Percentiles rank a stretch among this genome's conserved stretches.
phyloP scores from a whole-genome alignment of 441 rosid genomes.

The Populus hybrid region DNA sequence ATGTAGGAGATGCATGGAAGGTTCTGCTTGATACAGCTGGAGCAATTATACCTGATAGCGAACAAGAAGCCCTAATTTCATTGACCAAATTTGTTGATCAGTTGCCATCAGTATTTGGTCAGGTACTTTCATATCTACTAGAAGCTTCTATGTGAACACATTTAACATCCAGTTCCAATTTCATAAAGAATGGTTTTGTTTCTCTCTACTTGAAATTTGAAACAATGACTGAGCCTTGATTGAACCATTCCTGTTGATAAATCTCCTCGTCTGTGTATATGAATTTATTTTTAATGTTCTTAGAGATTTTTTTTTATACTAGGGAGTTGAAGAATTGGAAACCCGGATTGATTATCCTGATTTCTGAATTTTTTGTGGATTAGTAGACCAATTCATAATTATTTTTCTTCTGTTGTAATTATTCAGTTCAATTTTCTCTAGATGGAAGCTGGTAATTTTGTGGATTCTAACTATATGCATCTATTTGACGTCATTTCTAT shows the following conservation, averaged over 20 bases:
- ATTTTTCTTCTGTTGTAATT: too few relatives aligned
- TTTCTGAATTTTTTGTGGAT: too few relatives aligned
- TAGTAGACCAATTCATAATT: too few relatives aligned
- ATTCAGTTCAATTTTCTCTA: background rate
- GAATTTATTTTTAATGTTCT: background rate
- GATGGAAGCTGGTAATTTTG: background rate
- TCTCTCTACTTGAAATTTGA: background rate
- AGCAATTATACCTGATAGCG: constrained; percentile 50
- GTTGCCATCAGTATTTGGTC: constrained; percentile 73
- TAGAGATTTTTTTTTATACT: background rate
- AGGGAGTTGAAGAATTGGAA: background rate
- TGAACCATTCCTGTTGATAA: constrained; percentile 3
- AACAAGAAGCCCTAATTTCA: constrained; percentile 63
- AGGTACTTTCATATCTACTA: constrained; percentile 43
- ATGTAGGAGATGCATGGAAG: constrained; percentile 71
- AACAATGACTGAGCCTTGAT: background rate
- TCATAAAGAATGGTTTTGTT: constrained; percentile 10
- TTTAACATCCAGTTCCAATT: constrained; percentile 11
- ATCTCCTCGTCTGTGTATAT: background rate
- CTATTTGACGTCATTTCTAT: constrained; percentile 9
- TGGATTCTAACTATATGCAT: background rate
- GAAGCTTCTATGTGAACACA: background rate
- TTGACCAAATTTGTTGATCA: constrained; percentile 74
- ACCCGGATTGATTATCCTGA: too few relatives aligned
- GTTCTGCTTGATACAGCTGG: constrained; percentile 65